These are phyloP conservation scores for Dothideomycetes sp. DNA, from an alignment of 2,329 filamentous ascomycete genomes.

Conservation along the genomic window DNA sequence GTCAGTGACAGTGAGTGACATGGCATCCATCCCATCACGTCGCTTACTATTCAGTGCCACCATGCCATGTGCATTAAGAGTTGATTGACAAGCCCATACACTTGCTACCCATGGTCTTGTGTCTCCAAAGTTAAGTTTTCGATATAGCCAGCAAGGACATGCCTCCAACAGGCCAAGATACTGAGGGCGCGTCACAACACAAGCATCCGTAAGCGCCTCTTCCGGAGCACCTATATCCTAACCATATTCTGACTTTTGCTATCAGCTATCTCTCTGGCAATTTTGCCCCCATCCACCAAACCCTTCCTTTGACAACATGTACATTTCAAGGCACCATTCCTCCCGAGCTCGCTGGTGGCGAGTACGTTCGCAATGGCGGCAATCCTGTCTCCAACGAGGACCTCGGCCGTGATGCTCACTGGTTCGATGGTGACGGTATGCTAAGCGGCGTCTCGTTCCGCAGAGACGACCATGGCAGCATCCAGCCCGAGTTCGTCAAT, in stretches of 20 bases:
- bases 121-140: too few species aligned
- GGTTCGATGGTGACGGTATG: slow-evolving; percentile 72
- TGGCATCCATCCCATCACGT: too few species aligned
- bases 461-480: slow-evolving; percentile 31
- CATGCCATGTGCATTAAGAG: too few species aligned
- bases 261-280: slow-evolving; percentile 55
- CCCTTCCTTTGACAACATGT: slow-evolving; percentile 48
- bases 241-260: slow-evolving; percentile 7
- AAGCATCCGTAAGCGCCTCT: slow-evolving; percentile 32
- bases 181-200: slow-evolving; percentile 18
- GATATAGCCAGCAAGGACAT: slow-evolving; percentile 5
- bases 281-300: slow-evolving; percentile 56
- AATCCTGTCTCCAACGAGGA: slow-evolving; percentile 58
- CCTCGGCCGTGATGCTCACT: slow-evolving; percentile 54
- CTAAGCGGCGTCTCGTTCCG: slow-evolving; percentile 57
- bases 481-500: slow-evolving; percentile 58
- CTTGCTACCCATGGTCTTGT: too few species aligned
- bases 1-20: too few species aligned
- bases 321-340: slow-evolving; percentile 51
- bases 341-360: slow-evolving; percentile 55
- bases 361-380: slow-evolving; percentile 64
- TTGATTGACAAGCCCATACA: too few species aligned
- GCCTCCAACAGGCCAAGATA: slow-evolving; percentile 22
- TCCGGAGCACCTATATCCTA: slow-evolving; percentile 5
- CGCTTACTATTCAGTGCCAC: too few species aligned